A percentile compares a stretch with the other conserved stretches of the same genome.
Evolutionary conservation across 768 basidiomycete species (phyloP).

Genomic region (Neoboletus magnificus): DNA sequence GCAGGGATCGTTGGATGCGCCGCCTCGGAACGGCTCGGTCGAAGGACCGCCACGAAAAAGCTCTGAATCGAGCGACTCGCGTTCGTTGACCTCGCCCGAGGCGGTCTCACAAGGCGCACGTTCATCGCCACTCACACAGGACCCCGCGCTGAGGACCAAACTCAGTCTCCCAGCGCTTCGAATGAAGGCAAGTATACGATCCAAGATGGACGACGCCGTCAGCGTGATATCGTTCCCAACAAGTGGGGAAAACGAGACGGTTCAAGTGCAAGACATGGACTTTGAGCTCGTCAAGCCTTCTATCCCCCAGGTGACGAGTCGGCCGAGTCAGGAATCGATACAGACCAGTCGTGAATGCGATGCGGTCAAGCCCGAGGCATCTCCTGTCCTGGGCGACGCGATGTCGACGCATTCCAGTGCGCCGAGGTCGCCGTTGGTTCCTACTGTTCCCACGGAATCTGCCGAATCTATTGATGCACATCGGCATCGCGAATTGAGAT

Average conservation of each 20-base stretch:
- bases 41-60: slow-evolving; percentile 21
- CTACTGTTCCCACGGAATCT: slow-evolving; percentile 14
- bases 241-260: slow-evolving; percentile 45
- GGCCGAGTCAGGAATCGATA: slow-evolving; percentile 55
- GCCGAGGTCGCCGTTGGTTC: slow-evolving; percentile 25
- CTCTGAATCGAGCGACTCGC: slow-evolving; percentile 31
- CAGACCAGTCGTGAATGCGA: slow-evolving; percentile 31
- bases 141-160: slow-evolving; percentile 49
- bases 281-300: slow-evolving; percentile 73
- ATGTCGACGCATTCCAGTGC: slow-evolving; percentile 38
- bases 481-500: slow-evolving; percentile 70
- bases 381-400: slow-evolving; percentile 37
- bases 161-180: slow-evolving; percentile 68
- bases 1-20: slow-evolving; percentile 19
- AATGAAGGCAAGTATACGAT: slow-evolving; percentile 32
- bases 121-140: slow-evolving; percentile 27
- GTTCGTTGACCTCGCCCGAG: slow-evolving; percentile 39
- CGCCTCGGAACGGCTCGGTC: slow-evolving; percentile 15
- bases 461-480: slow-evolving; percentile 50
- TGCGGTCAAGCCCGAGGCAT: slow-evolving; percentile 10
- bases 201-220: slow-evolving; percentile 29
- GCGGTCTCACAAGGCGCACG: slow-evolving; percentile 34
- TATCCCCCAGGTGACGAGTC: slow-evolving; percentile 40
- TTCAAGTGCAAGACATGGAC: slow-evolving; percentile 79
- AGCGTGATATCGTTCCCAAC: slow-evolving; percentile 24